A percentile compares a stretch with the other conserved stretches of the same genome.
phyloP scores from a whole-genome alignment of 2,329 filamentous ascomycete species.

The Colletotrichum tanaceti region DNA sequence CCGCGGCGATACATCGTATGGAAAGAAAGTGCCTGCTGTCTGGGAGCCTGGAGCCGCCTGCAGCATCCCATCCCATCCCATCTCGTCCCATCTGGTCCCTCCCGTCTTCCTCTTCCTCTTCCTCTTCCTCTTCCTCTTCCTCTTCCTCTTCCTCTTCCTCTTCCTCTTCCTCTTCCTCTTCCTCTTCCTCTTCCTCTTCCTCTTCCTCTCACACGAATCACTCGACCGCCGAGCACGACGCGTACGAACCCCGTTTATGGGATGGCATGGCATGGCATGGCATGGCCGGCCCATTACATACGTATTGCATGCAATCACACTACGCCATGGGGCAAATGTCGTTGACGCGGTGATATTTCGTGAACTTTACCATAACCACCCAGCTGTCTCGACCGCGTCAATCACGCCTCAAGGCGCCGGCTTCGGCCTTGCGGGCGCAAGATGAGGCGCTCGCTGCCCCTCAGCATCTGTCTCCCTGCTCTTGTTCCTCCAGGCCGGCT shows the following conservation, averaged over 20 bases:
- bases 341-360: background rate
- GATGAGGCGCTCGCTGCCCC: background rate
- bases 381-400: conserved; percentile 6
- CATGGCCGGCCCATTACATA: too few relatives aligned
- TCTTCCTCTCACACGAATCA: too few relatives aligned
- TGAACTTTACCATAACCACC: conserved; percentile 4
- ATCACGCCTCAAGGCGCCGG: conserved; percentile 29
- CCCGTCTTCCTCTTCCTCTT: background rate
- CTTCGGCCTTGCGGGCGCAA: background rate
- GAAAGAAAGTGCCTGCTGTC: background rate
- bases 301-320: too few relatives aligned
- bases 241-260: background rate
- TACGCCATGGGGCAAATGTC: too few relatives aligned
- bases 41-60: background rate
- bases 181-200: too few relatives aligned
- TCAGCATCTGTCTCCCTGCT: background rate
- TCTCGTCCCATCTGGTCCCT: too few relatives aligned
- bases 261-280: conserved; percentile 10
- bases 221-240: background rate
- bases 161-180: too few relatives aligned
- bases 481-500: background rate
- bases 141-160: too few relatives aligned
- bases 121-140: too few relatives aligned
- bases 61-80: background rate
- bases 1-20: background rate